Conservation (phyloP, 768 basidiomycete species). For the Mycena venus region DNA sequence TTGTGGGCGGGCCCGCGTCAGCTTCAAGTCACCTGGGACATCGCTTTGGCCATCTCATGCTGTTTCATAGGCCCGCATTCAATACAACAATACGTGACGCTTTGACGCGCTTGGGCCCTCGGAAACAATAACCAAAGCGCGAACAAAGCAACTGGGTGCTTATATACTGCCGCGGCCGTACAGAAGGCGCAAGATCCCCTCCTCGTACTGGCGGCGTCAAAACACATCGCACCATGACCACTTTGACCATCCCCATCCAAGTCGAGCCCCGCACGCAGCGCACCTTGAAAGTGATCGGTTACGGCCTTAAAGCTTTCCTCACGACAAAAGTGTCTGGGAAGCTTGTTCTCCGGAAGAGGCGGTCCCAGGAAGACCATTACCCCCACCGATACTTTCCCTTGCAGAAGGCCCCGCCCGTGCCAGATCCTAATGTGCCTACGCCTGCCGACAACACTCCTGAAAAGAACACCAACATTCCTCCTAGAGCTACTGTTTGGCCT, state of each 20-base stretch:
- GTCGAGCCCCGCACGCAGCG: slow-evolving; percentile 16
- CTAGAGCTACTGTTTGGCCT: neutral
- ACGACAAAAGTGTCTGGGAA: slow-evolving; percentile 25
- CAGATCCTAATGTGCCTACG: neutral
- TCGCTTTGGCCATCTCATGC: neutral
- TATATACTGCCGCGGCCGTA: slow-evolving; percentile 2
- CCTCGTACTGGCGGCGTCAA: neutral
- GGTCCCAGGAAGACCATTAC: neutral
- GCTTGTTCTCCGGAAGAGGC: slow-evolving; percentile 22
- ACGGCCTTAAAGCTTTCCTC: slow-evolving; percentile 19
- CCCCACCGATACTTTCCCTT: neutral
- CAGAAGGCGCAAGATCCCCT: neutral
- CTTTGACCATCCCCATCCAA: slow-evolving; percentile 19
- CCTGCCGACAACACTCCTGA: neutral
- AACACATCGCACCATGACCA: neutral
- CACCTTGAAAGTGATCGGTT: slow-evolving; percentile 22
- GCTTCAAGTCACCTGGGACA: neutral
- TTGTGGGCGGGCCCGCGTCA: no score
- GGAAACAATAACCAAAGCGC: slow-evolving; percentile 19
- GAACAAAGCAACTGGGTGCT: slow-evolving; percentile 1
- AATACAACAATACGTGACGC: neutral
- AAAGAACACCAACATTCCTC: no score
- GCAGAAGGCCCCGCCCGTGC: neutral
- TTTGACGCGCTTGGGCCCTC: slow-evolving; percentile 2
- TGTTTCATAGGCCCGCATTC: neutral